A percentile compares a stretch with the other conserved stretches of the same genome.
Evolutionary conservation across 768 basidiomycete genomes (phyloP).

Genomic region (Lentinula sp.): DNA sequence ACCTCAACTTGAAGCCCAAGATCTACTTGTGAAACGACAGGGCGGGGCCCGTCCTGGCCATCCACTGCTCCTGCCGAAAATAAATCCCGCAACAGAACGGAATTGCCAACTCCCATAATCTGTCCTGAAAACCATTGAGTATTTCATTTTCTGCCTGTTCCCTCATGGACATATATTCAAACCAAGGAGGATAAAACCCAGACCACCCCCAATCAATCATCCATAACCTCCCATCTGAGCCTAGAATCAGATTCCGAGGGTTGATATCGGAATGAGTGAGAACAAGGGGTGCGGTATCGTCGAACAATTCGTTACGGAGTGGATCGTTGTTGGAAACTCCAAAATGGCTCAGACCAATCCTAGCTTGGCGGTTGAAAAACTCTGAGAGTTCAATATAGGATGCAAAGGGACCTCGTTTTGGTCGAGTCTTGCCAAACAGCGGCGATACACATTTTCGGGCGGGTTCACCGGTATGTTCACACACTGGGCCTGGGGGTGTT

Average conservation of each 20-base stretch:
- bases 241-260: constrained; percentile 14
- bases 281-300: constrained; percentile 16
- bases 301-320: constrained; percentile 6
- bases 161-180: too few relatives aligned
- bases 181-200: constrained; percentile 13
- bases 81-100: neutral
- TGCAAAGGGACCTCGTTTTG: constrained; percentile 9
- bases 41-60: too few relatives aligned
- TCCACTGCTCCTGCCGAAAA: too few relatives aligned
- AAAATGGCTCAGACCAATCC: neutral
- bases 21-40: too few relatives aligned
- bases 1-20: too few relatives aligned
- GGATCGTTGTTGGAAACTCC: neutral
- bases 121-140: too few relatives aligned
- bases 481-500: constrained; percentile 10
- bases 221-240: constrained; percentile 14
- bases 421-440: constrained; percentile 2
- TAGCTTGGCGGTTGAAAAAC: constrained; percentile 9
- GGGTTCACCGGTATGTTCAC: neutral
- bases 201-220: constrained; percentile 15
- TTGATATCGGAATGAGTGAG: constrained; percentile 16
- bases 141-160: too few relatives aligned
- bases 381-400: constrained; percentile 10
- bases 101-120: neutral
- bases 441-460: constrained; percentile 8